Conservation (phyloP, 176 grass and related monocot genomes). For the Tillandsia leiboldiana region DNA sequence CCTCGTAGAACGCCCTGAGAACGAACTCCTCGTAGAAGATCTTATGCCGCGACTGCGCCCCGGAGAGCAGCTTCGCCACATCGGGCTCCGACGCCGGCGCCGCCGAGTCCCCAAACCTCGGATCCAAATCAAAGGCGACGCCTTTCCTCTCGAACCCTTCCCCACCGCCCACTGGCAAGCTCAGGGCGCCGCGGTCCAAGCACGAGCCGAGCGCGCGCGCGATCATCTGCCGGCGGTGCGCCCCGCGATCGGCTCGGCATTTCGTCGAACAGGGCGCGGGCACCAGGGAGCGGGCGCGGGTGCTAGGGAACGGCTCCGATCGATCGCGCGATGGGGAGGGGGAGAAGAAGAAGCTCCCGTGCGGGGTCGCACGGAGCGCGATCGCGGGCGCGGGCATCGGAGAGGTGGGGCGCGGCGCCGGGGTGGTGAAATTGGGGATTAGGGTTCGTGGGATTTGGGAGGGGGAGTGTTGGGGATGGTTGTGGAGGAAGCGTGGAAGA, state of each 20-base stretch:
- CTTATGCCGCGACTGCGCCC: slow-evolving; percentile 26
- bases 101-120: neutral
- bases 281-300: too few species aligned
- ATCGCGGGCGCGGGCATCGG: neutral
- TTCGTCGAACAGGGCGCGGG: slow-evolving; percentile 19
- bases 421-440: neutral
- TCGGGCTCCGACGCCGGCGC: neutral
- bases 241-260: slow-evolving; percentile 15
- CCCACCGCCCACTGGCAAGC: too few species aligned
- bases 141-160: neutral
- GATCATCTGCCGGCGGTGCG: slow-evolving; percentile 13
- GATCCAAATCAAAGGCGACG: slow-evolving; percentile 1
- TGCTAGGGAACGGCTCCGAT: neutral
- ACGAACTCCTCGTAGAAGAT: slow-evolving; percentile 53
- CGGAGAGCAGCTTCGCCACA: slow-evolving; percentile 8
- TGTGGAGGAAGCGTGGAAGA: neutral
- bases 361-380: neutral
- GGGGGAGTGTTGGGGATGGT: neutral
- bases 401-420: neutral
- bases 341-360: neutral
- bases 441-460: neutral
- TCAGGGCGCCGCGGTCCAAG: neutral
- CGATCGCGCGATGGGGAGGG: neutral
- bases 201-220: slow-evolving; percentile 4
- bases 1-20: slow-evolving; percentile 39